Percentiles rank a stretch among this genome's conserved stretches.
These are phyloP conservation scores for Suillus tomentosus DNA, from an alignment of 768 basidiomycete species.

Conservation along the genomic window DNA sequence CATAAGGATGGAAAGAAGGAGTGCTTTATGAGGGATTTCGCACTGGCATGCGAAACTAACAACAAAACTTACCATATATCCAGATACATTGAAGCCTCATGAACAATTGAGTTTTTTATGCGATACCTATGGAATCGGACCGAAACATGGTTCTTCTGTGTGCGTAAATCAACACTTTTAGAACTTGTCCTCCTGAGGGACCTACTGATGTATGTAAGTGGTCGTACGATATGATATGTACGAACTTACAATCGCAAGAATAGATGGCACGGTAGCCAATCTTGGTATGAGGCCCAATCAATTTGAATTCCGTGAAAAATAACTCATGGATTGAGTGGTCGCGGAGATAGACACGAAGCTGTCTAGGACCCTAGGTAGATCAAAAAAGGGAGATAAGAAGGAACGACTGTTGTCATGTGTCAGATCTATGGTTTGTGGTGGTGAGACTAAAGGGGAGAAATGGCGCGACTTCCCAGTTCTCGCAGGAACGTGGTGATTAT, in stretches of 20 bases:
- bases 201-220: background rate
- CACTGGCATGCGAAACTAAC: background rate
- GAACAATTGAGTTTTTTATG: background rate
- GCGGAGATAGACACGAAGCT: conserved; percentile 2
- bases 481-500: background rate
- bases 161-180: background rate
- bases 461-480: background rate
- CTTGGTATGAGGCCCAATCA: background rate
- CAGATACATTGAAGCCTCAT: background rate
- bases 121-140: background rate
- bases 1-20: background rate
- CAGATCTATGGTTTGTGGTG: background rate
- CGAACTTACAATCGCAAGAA: background rate
- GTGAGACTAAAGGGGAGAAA: background rate
- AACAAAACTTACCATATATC: background rate
- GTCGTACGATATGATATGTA: background rate
- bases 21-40: background rate
- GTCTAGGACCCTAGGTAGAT: background rate
- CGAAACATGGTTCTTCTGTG: background rate
- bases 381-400: background rate
- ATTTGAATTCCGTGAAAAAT: background rate
- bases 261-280: background rate
- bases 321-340: background rate
- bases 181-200: background rate
- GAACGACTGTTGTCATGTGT: background rate